Percentiles rank a stretch among this genome's conserved stretches.
These are phyloP conservation scores for Backusella psychrophila DNA, from an alignment of 192 early-diverging fungal genomes.

Conservation along the genomic window DNA sequence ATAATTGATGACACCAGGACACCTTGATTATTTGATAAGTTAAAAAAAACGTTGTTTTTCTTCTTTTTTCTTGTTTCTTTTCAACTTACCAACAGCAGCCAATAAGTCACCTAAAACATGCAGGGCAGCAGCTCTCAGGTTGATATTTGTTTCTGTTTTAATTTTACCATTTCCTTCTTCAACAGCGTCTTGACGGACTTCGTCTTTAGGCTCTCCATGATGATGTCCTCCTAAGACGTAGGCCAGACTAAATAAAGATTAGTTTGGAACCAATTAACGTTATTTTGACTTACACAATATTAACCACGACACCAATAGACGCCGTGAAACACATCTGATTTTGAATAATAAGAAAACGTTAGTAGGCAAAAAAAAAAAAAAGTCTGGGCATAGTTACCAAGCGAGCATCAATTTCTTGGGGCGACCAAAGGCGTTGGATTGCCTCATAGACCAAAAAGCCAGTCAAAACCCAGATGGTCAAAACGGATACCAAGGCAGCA, in stretches of 20 bases:
- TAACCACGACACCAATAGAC: slow-evolving; percentile 70
- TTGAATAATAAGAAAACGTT: not conserved
- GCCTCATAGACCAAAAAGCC: slow-evolving; percentile 66
- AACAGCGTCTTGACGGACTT: slow-evolving; percentile 21
- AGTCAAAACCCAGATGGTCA: slow-evolving; percentile 78
- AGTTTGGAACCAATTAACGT: not conserved
- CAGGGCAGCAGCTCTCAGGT: slow-evolving; percentile 70
- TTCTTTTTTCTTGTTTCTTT: not conserved
- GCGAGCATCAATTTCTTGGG: slow-evolving; percentile 59
- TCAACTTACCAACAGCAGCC: slow-evolving; percentile 55
- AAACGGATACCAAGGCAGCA: slow-evolving; percentile 70
- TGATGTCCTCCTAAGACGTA: slow-evolving; percentile 53
- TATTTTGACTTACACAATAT: slow-evolving; percentile 48
- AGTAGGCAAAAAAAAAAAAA: not conserved
- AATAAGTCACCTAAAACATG: slow-evolving; percentile 83
- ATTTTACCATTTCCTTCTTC: not conserved
- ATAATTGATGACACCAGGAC: slow-evolving; percentile 78
- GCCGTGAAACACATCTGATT: slow-evolving; percentile 66
- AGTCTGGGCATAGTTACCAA: slow-evolving; percentile 29
- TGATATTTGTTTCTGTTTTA: slow-evolving; percentile 49
- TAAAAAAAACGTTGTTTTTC: not conserved
- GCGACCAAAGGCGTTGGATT: slow-evolving; percentile 58
- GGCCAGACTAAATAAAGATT: slow-evolving; percentile 38
- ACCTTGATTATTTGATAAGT: slow-evolving; percentile 25
- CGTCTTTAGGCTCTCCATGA: slow-evolving; percentile 28